Evolutionary conservation across 345 rosid genomes (phyloP), one percentile per base, ranked within the genome.

Genomic region (Camelina sativa): DNA sequence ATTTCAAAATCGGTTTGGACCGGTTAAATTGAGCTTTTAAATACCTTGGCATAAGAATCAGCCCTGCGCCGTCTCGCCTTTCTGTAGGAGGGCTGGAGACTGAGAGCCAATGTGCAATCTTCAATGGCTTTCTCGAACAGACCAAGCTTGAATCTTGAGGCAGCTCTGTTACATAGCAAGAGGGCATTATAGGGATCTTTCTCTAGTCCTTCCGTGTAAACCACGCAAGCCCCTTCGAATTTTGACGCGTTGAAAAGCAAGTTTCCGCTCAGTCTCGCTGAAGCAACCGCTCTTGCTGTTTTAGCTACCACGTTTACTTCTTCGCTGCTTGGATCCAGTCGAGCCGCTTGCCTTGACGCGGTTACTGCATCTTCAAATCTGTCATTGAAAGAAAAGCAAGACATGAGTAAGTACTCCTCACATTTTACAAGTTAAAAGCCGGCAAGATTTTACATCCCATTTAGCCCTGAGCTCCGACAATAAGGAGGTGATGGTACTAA

Each of bases 51-150:
- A 69, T 86, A 66, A 76, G 90, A 90, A 57, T 87, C 86, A 0
- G 97, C 99, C 76, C 93, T 87, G 62, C 99, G 84, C 7, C 86
- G 76, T 69, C 96, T 87, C 25, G 97, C 97, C 76, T 94, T 94
- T 65, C 80, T 72, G 56, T 94, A 92, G 19, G 85, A 81, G 8
- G 97, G 93, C 19, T 83, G 95, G 28, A 87, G 73, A 22, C 57
- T 62, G 17, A 94, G 91, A 52, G 93, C 97, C 32, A 82, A 55
- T 0, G 92, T 81, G 80, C 99, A 92, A 78, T 94, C 99, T 75
- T 89, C 97, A 1, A 86, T 69, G 5, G 92, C 91, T 43, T 90
- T 87, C 69, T 92, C 97, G 9, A 67, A 90, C 50, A 84, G 85
- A 62, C 86, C 80, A 9, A 90, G 84, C 83, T 87, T 94, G 54